Evolutionary conservation across 495 filamentous ascomycete genomes (phyloP), one percentile per base, ranked within the genome.

Genomic region (Penicillium simplicissimum): DNA sequence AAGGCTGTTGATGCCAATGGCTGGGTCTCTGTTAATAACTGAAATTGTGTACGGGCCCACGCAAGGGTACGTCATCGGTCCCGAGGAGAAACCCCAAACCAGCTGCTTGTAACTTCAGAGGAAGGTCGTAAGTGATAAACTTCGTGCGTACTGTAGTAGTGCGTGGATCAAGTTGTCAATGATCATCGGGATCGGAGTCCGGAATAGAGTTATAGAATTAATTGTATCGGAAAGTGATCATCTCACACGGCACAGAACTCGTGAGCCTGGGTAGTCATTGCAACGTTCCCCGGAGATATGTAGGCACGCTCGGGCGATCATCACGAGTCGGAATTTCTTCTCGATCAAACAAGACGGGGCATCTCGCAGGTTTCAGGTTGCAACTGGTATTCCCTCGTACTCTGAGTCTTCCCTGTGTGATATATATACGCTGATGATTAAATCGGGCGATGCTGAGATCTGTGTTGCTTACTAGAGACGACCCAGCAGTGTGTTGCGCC

Each of bases 261-360:
- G n/a, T n/a, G n/a, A 23, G 10, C 19, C 10, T 19, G 31, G n/a
- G 23, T 21, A n/a, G n/a, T 31, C 28, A 33, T 31, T 53, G n/a
- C n/a, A 53, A 35, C 11, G 31, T 53, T 53, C 42, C 28, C 51
- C 51, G 21, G 19, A 43, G 28, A 43, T 23, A 19, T 28, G 21
- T 3, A 31, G 2, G 6, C 38, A 42, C 37, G 42, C 36, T 31
- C 19, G 13, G 45, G 34, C 21, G 55, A 61, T 59, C 57, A 47
- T 8, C 35, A 38, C 48, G 19, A 59, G 58, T 61, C 67, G 58
- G 67, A 67, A 54, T 60, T 69, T 64, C 64, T 57, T 66, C 4
- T 45, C 7, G 47, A 62, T 51, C 52, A 53, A 31, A 31, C 23
- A 25, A 25, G 23, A 25, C 23, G 23, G 23, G 23, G 23, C 23